Conservation (phyloP, 805 yeast species). For the Candida dendrica region DNA sequence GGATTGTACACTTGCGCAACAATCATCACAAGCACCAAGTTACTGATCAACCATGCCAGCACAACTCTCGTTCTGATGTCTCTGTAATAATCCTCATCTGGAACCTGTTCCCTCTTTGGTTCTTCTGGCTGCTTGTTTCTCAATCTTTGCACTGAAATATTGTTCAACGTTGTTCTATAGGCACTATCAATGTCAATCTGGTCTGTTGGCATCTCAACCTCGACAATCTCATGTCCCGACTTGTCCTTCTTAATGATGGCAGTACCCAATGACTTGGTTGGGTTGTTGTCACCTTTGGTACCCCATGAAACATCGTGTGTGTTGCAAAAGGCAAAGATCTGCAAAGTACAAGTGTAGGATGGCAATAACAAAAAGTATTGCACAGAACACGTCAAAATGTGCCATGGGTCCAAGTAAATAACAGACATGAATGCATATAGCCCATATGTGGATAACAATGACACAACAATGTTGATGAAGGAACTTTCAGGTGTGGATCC, state of each 20-base stretch:
- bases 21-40: constrained; percentile 76
- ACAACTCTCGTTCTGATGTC: constrained; percentile 94
- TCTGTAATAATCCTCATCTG: constrained; percentile 79
- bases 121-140: constrained; percentile 45
- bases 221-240: constrained; percentile 71
- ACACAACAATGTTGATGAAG: constrained; percentile 72
- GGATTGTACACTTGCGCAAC: constrained; percentile 77
- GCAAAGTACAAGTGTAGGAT: constrained; percentile 84
- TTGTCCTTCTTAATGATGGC: constrained; percentile 70
- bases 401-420: constrained; percentile 94
- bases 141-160: constrained; percentile 63
- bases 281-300: constrained; percentile 87
- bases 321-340: constrained; percentile 94
- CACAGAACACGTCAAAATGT: constrained; percentile 73
- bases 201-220: constrained; percentile 63
- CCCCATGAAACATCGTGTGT: constrained; percentile 99
- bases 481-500: constrained; percentile 30
- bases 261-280: constrained; percentile 60
- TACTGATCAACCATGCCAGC: constrained; percentile 85
- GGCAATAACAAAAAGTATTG: constrained; percentile 91
- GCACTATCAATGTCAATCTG: constrained; percentile 76
- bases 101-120: constrained; percentile 28
- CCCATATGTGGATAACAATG: constrained; percentile 88
- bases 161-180: constrained; percentile 67
- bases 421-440: constrained; percentile 76